Evolutionary conservation across 371 early-diverging fungal species (phyloP).

Genomic region (Synchytrium microbalum): DNA sequence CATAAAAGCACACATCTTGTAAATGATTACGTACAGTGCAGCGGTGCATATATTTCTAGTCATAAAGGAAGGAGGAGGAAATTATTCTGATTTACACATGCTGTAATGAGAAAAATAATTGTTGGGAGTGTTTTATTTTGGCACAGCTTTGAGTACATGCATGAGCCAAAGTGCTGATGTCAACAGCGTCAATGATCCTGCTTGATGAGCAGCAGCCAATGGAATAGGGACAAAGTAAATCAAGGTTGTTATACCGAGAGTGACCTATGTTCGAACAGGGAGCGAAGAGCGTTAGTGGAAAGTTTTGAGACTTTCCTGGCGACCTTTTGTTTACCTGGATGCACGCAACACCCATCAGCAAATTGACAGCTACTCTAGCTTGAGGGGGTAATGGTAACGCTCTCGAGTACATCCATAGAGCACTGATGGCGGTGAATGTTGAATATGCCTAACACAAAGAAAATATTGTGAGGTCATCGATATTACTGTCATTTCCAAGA

Average conservation of each 20-base stretch:
- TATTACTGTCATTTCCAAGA: too few relatives aligned
- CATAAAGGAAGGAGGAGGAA: too few relatives aligned
- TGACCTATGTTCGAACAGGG: constrained; percentile 36
- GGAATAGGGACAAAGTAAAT: constrained; percentile 88
- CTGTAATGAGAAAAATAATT: too few relatives aligned
- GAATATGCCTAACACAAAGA: constrained; percentile 82
- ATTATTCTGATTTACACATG: too few relatives aligned
- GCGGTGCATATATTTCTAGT: too few relatives aligned
- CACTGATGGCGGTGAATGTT: constrained; percentile 61
- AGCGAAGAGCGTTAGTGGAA: too few relatives aligned
- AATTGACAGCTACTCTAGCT: constrained; percentile 43
- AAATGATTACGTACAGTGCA: too few relatives aligned
- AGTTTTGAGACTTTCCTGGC: too few relatives aligned
- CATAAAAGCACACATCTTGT: too few relatives aligned
- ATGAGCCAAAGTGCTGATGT: constrained; percentile 72
- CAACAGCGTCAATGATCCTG: constrained; percentile 82
- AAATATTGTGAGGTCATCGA: too few relatives aligned
- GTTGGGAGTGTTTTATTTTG: background rate
- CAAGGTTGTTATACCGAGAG: constrained; percentile 84
- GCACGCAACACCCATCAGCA: constrained; percentile 57
- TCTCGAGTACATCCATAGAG: constrained; percentile 59
- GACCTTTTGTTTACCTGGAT: too few relatives aligned
- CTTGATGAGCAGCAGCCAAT: constrained; percentile 92
- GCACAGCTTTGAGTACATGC: constrained; percentile 58
- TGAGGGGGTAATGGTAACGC: background rate